Evolutionary conservation across 495 filamentous ascomycete species (phyloP), one percentile per base, ranked within the genome.

Genomic region (Glonium stellatum): DNA sequence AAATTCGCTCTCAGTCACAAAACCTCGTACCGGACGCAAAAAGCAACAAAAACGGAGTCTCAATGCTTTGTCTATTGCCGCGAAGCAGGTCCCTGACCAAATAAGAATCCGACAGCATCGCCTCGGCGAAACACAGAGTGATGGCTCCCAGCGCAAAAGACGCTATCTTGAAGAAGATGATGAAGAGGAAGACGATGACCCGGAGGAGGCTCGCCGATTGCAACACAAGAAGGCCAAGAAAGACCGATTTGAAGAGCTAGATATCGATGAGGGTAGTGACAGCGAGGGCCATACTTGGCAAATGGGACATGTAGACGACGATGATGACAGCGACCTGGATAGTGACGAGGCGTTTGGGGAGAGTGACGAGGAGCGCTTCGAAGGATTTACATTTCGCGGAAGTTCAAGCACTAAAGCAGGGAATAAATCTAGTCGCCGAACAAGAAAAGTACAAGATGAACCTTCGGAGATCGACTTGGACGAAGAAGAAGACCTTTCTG

Each of bases 311-410:
- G 84, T 85, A 18, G 84, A 80, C 51, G 67, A 65, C 13, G 73
- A 75, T 49, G 67, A 68, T 22, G 73, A 75, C 53, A 69, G 64
- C n/a, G 71, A 87, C 79, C 58, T 97, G 51, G 90, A 97, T 70
- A 90, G 86, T 62, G 92, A 97, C 59, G 92, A 96, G 69, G 92
- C 92, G 35, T 87, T 97, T 78, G 92, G 91, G 9, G 86, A 83
- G 73, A 57, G 79, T 73, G 48, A 85, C 75, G 62, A 82, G 79
- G 66, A 73, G 70, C 64, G 57, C 52, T 76, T 74, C 60, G 71
- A 73, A 55, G 72, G 69, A 1, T 73, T 67, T 52, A 63, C 67
- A 22, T 72, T 72, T 63, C 59, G 72, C 31, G 72, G 70, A 21
- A 62, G 56, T 55, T 64, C 18, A 73, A 46, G 25, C 25, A 22